Evolutionary conservation across 1,284 basidiomycete species (phyloP), one percentile per base, ranked within the genome.

Genomic region (Athelia sp.): DNA sequence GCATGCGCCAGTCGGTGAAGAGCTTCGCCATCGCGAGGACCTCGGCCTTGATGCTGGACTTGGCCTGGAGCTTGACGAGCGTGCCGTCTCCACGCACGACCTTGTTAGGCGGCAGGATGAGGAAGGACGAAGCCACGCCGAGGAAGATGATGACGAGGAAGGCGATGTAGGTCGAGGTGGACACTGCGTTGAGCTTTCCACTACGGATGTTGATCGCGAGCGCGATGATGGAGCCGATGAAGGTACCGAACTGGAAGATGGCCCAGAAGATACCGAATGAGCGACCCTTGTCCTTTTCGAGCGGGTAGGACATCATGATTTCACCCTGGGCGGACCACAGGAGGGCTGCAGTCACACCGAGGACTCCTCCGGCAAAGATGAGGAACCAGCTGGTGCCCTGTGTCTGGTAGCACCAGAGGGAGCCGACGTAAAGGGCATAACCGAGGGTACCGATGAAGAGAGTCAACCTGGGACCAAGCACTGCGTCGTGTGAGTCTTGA

Each of bases 301-400:
- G 90, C 0, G 89, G 85, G 63, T 93, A 94, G 1, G 87, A 77
- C 59, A 94, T 72, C 84, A 93, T 93, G 53, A 93, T 70, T 3
- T 81, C 82, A 17, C 90, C 90, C 60, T 93, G 91, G 1, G 87
- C 87, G 1, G 87, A 84, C 90, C 90, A 92, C n/a, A 94, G 72
- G 21, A 93, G 64, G 43, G 86, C 88, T 11, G 93, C 92, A 59
- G 87, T 91, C 46, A 92, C 59, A 42, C 92, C 92, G n/a, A 94
- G 82, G 51, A 93, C 70, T 24, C 87, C 88, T 26, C 91, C 92
- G 0, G 89, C 79, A 79, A 82, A 60, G 50, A 82, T 78, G 46
- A 76, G 64, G 59, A 78, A 78, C 65, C 66, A 70, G 1, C 60
- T 55, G 4, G 69, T 64, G 26, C 62, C 63, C 53, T 68, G 67